Conservation (phyloP, 805 yeast genomes). For the Yamadazyma kitorensis region DNA sequence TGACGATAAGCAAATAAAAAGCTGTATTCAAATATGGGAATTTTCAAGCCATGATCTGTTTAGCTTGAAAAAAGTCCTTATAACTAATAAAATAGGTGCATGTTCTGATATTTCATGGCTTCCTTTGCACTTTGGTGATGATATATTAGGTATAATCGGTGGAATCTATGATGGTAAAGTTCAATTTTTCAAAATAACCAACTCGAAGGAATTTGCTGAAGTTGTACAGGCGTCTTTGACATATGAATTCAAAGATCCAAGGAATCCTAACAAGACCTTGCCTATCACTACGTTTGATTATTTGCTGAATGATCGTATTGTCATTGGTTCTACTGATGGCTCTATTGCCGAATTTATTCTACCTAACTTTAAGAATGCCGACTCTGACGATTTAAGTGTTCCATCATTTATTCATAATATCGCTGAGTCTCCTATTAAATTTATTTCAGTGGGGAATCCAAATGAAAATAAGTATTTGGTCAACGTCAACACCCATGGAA, state of each 20-base stretch:
- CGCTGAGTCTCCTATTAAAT: conserved; percentile 29
- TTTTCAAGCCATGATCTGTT: conserved; percentile 27
- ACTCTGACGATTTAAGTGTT: conserved; percentile 14
- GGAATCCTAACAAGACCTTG: conserved; percentile 5
- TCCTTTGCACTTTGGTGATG: conserved; percentile 27
- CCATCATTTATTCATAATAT: conserved; percentile 35
- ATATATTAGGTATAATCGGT: conserved; percentile 41
- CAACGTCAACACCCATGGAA: conserved; percentile 30
- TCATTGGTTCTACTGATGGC: conserved; percentile 62
- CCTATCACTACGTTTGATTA: conserved; percentile 50
- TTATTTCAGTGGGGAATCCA: conserved; percentile 26
- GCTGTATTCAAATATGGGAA: conserved; percentile 47
- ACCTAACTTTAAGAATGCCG: conserved; percentile 19
- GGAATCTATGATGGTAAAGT: conserved; percentile 58
- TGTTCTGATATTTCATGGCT: conserved; percentile 40
- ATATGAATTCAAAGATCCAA: conserved; percentile 14
- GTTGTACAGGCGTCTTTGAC: conserved; percentile 23
- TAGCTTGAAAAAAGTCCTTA: conserved; percentile 22
- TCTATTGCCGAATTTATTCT: conserved; percentile 54
- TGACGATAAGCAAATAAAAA: conserved; percentile 14
- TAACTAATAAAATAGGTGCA: conserved; percentile 43
- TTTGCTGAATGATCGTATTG: conserved; percentile 38
- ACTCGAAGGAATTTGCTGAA: conserved; percentile 8
- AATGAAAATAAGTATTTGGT: conserved; percentile 18
- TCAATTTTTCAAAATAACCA: conserved; percentile 43